Evolutionary conservation across 208 protist genomes (phyloP), one percentile per base, ranked within the genome.

Genomic region (Leishmania amazonensis): DNA sequence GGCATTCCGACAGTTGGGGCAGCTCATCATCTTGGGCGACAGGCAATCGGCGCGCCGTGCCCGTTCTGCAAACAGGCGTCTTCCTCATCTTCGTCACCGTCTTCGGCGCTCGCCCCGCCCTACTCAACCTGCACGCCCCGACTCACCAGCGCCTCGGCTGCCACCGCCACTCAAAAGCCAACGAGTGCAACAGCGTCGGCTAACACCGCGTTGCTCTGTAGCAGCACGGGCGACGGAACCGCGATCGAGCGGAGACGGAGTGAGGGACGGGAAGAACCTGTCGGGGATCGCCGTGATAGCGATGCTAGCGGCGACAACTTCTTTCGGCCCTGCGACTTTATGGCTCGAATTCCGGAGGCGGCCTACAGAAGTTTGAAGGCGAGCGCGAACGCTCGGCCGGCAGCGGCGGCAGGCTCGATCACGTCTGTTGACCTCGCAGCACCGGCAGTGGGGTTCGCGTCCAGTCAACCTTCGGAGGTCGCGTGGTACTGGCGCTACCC

Each of bases 401-500:
- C 45, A 49, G 71, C 38, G n/a, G 72, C 47, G 72, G 19, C n/a
- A 45, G 13, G 51, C 49, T 40, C 5, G 9, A 49, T 40, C 47
- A 42, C 49, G 31, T 45, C 17, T 5, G n/a, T n/a, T 64, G 51
- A 21, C 62, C 31, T 68, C 24, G 38, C 15, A 28, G 19, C 68
- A 3, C 42, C 42, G 17, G 2, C 42, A 73, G 7, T 4, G 38
- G 42, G 19, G 42, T 31, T 21, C 28, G n/a, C 17, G 42, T 73
- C 42, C 9, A 53, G 42, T 53, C 68, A 24, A 35, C 3, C 24
- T 28, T 31, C 38, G 15, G 83, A 83, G 15, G 76, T 77, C 8
- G n/a, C 24, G 4, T 86, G 83, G 83, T 86, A 86, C 67, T 86
- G 83, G 83, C 83, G 83, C 2, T 82, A 64, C 68, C 79, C 79